Base-by-base conservation (phyloP, 2,329 filamentous ascomycete species). In the Ophiostoma pallidulum region DNA sequence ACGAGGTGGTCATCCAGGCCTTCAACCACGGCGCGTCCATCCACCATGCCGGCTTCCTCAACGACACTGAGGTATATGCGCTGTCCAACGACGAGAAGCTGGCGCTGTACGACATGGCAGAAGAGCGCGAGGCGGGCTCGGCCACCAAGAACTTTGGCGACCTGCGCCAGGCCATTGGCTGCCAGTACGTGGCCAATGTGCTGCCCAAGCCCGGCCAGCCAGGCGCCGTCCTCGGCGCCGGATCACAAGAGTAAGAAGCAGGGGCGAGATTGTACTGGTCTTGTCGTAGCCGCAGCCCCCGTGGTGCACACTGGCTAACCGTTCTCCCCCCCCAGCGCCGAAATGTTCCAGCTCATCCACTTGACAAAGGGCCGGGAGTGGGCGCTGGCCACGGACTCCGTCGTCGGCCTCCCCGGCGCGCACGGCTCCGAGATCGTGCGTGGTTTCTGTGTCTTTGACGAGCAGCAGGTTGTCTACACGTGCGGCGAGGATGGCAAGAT, bases 31-130 rank as follows among this genome's bases (percentile, higher is more conserved):
- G 77, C 32, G 78, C 81, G 29, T 86, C 84, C 0, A 77, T 91
- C 53, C 84, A 88, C 62, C 82, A 78, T 55, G 80, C 85, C 13
- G 82, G 80, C 5, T 90, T 89, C 65, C 68, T 91, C 47, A 77
- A 70, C 47, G 64, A 69, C 14, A 74, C 73, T 5, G 75, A 84
- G 58, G 75, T 89, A 28, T 87, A 80, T 53, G 84, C 83, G 4
- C 66, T 90, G 9, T 86, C 83, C 1, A 84, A 88, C 50, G 86
- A 91, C 60, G 86, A 92, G 67, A 80, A 78, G 50, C 76, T 89
- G 53, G 81, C 83, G 16, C 73, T 89, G 49, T 88, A 89, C 60
- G 76, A 82, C 52, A 67, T 85, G 47, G 76, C 79, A 41, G 82
- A 84, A 53, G 74, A 75, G 33, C 67, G 70, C n/a, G 74, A 77